Evolutionary conservation across 2,329 filamentous ascomycete species (phyloP).

Genomic region (Ophiocordyceps sinensis): DNA sequence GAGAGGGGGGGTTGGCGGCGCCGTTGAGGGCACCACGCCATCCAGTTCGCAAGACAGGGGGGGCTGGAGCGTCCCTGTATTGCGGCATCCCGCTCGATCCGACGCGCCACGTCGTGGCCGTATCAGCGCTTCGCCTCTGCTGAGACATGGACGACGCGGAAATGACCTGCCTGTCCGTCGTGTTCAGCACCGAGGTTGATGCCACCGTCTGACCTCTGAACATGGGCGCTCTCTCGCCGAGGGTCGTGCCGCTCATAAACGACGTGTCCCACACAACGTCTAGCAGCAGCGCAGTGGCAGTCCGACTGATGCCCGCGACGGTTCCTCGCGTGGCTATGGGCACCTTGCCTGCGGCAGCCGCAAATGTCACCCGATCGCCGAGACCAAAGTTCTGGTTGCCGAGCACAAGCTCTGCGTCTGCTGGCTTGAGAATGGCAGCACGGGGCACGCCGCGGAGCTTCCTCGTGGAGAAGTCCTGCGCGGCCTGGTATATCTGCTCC

Average conservation of each 20-base stretch:
- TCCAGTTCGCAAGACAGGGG: slow-evolving; percentile 37
- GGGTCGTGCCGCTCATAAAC: slow-evolving; percentile 93
- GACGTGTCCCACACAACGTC: slow-evolving; percentile 88
- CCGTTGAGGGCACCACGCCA: slow-evolving; percentile 44
- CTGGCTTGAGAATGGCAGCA: slow-evolving; percentile 78
- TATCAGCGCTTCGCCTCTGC: slow-evolving; percentile 35
- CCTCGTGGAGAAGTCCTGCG: slow-evolving; percentile 43
- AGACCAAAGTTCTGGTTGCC: slow-evolving; percentile 71
- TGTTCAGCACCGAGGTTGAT: slow-evolving; percentile 75
- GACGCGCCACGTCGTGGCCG: slow-evolving; percentile 38
- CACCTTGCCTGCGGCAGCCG: slow-evolving; percentile 83
- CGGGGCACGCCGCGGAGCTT: slow-evolving; percentile 72
- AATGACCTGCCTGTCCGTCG: slow-evolving; percentile 69
- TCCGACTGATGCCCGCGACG: slow-evolving; percentile 87
- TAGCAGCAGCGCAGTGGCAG: slow-evolving; percentile 64
- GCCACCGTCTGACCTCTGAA: slow-evolving; percentile 92
- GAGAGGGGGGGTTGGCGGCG: slow-evolving; percentile 20
- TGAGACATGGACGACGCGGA: slow-evolving; percentile 39
- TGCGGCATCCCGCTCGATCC: slow-evolving; percentile 47
- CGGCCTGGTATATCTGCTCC: slow-evolving; percentile 42
- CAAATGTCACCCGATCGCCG: slow-evolving; percentile 86
- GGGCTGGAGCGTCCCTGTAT: slow-evolving; percentile 40
- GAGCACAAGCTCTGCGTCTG: slow-evolving; percentile 86
- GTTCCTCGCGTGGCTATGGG: slow-evolving; percentile 86
- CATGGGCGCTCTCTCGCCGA: slow-evolving; percentile 77